Percentiles rank a stretch among this genome's conserved stretches.
Conservation (phyloP, 306 rosid genomes). For the Cucurbita moschata region DNA sequence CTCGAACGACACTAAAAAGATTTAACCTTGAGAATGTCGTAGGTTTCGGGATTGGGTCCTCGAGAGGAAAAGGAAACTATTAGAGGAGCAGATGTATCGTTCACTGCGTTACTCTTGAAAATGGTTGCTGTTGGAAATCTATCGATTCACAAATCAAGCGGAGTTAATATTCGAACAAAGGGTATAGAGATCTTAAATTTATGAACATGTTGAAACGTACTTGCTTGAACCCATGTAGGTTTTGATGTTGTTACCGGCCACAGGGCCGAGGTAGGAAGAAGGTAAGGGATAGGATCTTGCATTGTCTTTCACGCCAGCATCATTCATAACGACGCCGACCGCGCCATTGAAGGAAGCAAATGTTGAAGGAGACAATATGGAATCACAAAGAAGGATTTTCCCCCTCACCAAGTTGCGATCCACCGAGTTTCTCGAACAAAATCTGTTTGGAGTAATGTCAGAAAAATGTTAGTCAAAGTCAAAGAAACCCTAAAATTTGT, state of each 20-base stretch:
- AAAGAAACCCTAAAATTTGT: neutral
- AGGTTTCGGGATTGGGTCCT: conserved; percentile 31
- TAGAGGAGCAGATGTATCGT: conserved; percentile 21
- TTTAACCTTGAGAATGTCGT: conserved; percentile 31
- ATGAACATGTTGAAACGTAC: neutral
- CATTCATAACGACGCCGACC: conserved; percentile 16
- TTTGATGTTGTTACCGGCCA: neutral
- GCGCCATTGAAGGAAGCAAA: conserved; percentile 9
- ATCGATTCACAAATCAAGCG: neutral
- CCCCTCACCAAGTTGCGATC: conserved; percentile 19
- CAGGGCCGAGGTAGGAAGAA: neutral
- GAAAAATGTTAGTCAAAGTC: neutral
- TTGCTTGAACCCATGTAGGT: conserved; percentile 19
- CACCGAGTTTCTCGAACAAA: neutral
- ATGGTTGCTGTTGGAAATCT: neutral
- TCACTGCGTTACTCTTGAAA: neutral
- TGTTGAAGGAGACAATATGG: fast-evolving
- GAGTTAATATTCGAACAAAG: too few species aligned
- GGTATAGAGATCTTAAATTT: too few species aligned
- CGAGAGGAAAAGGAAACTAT: conserved; percentile 26
- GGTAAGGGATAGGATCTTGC: conserved; percentile 13
- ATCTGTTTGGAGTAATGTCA: neutral
- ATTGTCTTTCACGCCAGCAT: neutral
- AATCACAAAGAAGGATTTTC: conserved; percentile 34
- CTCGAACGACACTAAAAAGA: neutral